Evolutionary conservation across 176 grass and related monocot species (phyloP).

Genomic region (Carex parvula): DNA sequence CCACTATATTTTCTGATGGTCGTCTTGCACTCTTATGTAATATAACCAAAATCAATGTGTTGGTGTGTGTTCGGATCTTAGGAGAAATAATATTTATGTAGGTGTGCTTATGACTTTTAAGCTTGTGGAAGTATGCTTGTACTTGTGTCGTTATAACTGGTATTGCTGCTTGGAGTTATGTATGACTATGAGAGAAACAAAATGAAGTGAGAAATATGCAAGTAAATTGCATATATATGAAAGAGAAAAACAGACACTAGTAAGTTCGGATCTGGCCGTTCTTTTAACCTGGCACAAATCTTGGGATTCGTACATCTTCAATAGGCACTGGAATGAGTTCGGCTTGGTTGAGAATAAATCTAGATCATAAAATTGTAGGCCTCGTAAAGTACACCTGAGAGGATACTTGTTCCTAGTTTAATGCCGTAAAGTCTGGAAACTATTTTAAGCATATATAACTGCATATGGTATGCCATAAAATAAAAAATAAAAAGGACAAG

Average conservation of each 20-base stretch:
- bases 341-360: no score
- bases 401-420: no score
- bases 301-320: no score
- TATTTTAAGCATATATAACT: no score
- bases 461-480: no score
- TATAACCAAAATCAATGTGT: background rate
- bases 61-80: background rate
- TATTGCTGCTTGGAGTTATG: background rate
- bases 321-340: no score
- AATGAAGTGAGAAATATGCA: background rate
- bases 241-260: background rate
- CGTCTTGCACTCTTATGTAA: background rate
- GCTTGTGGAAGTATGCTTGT: background rate
- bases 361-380: no score
- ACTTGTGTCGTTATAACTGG: background rate
- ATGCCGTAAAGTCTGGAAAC: no score
- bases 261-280: background rate
- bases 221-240: background rate
- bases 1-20: conserved; percentile 63
- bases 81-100: background rate
- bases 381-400: no score
- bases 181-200: background rate
- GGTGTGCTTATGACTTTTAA: background rate
- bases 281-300: no score
- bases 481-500: no score